A percentile compares a stretch with the other conserved stretches of the same genome.
Evolutionary conservation across 371 early-diverging fungal genomes (phyloP).

Genomic region (Mortierella polycephala): DNA sequence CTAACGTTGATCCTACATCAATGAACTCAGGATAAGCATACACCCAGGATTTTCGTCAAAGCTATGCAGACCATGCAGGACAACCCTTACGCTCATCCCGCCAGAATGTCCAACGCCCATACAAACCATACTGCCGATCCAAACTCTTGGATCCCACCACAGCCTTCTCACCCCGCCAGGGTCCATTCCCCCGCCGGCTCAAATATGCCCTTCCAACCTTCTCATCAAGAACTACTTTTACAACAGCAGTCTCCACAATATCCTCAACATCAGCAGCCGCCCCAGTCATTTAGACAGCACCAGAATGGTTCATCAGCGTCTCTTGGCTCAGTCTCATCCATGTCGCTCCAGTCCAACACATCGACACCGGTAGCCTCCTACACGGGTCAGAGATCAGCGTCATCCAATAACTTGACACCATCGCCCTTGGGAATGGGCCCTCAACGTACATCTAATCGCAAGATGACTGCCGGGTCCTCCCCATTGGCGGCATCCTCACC

Average conservation of each 20-base stretch:
- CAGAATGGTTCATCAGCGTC: slow-evolving; percentile 23
- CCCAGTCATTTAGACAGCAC: slow-evolving; percentile 1
- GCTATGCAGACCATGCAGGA: background rate
- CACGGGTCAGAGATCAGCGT: slow-evolving; percentile 11
- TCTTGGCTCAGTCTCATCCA: slow-evolving; percentile 13
- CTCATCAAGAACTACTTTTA: background rate
- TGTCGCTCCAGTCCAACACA: slow-evolving; percentile 23
- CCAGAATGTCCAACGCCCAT: too few relatives aligned
- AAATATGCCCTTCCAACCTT: background rate
- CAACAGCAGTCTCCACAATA: slow-evolving; percentile 8
- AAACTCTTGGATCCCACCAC: background rate
- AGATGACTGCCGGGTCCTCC: slow-evolving; percentile 46
- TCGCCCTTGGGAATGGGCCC: slow-evolving; percentile 13
- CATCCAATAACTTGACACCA: slow-evolving; percentile 17
- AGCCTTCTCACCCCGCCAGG: background rate
- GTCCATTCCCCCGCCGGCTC: background rate
- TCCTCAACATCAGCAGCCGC: slow-evolving; percentile 4
- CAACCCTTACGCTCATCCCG: background rate
- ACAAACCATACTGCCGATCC: background rate
- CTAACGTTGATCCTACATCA: background rate
- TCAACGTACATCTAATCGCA: slow-evolving; percentile 28
- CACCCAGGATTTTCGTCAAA: background rate
- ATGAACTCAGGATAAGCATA: background rate
- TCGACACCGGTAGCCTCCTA: slow-evolving; percentile 7
- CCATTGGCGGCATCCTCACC: slow-evolving; percentile 15